Conservation (phyloP, 2,329 filamentous ascomycete species). For the Mollisiaceae sp. region DNA sequence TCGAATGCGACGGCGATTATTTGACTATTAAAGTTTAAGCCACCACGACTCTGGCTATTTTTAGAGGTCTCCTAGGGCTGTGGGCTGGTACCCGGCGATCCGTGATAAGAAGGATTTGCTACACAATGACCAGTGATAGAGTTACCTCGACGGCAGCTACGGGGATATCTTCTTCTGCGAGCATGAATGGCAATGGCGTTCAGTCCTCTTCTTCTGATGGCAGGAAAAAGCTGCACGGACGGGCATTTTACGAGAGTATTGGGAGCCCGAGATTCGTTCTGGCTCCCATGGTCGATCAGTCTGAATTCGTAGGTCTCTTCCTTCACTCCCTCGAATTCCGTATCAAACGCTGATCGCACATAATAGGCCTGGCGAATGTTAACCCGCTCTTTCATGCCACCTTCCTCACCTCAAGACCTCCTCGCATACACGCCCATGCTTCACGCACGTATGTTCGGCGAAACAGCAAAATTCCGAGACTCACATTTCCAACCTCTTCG, state of each 20-base stretch:
- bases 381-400: constrained; percentile 85
- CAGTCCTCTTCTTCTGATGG: background rate
- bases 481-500: constrained; percentile 74
- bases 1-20: background rate
- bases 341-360: constrained; percentile 21
- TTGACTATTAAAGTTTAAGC: background rate
- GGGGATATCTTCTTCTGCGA: constrained; percentile 15
- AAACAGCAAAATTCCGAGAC: constrained; percentile 76
- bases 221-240: constrained; percentile 71
- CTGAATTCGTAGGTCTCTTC: constrained; percentile 79
- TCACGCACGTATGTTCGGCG: constrained; percentile 85
- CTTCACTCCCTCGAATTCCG: constrained; percentile 4
- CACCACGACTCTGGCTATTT: constrained; percentile 27
- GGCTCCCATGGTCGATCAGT: constrained; percentile 98
- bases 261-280: constrained; percentile 89
- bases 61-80: constrained; percentile 29
- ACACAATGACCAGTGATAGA: constrained; percentile 28
- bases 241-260: constrained; percentile 93
- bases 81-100: constrained; percentile 41
- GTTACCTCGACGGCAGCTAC: constrained; percentile 21
- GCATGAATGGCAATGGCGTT: background rate
- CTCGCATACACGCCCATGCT: constrained; percentile 96
- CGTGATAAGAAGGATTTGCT: constrained; percentile 17
- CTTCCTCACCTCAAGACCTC: constrained; percentile 66
- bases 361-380: constrained; percentile 92